Percentiles rank a stretch among this genome's conserved stretches.
Conservation (phyloP, 176 grass and related monocot species). For the Hyparrhenia diplandra region DNA sequence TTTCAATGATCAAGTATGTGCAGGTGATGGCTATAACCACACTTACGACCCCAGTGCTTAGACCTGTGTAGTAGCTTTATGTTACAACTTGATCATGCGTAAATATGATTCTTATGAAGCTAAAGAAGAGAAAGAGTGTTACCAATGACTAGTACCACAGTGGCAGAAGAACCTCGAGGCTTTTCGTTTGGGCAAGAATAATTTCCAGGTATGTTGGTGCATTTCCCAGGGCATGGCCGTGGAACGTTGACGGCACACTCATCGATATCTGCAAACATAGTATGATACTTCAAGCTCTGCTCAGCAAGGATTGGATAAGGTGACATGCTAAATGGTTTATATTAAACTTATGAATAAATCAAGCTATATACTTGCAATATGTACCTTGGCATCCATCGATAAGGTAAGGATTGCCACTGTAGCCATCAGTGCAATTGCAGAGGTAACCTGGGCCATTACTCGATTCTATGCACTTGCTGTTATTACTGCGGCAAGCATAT, state of each 20-base stretch:
- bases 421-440: slow-evolving; percentile 33
- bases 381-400: slow-evolving; percentile 19
- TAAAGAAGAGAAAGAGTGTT: background rate
- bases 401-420: slow-evolving; percentile 33
- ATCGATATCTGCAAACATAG: slow-evolving; percentile 3
- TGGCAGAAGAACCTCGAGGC: background rate
- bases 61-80: no score
- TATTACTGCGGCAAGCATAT: slow-evolving; percentile 12
- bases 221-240: background rate
- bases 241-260: background rate
- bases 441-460: slow-evolving; percentile 1
- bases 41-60: background rate
- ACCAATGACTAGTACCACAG: background rate
- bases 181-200: background rate
- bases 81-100: no score
- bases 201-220: background rate
- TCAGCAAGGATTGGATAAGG: background rate
- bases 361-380: background rate
- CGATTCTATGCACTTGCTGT: slow-evolving; percentile 17
- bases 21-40: background rate
- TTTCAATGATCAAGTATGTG: slow-evolving; percentile 11
- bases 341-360: background rate
- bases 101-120: no score
- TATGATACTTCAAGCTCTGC: background rate
- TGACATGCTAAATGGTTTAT: no score